Evolutionary conservation across 176 grass and related monocot species (phyloP).

Genomic region (Hyparrhenia diplandra): DNA sequence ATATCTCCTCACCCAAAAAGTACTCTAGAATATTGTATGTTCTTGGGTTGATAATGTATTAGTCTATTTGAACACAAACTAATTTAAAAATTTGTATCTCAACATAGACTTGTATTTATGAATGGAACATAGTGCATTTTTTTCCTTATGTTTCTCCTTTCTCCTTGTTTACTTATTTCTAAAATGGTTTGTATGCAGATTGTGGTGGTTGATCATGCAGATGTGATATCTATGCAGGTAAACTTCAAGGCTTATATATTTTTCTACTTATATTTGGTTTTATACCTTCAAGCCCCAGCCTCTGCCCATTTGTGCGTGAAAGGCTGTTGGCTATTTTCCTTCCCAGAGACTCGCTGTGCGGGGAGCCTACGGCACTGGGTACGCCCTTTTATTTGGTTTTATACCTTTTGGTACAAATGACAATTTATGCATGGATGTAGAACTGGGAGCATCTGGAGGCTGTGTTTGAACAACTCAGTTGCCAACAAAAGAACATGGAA

Average conservation of each 20-base stretch:
- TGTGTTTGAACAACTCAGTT: conserved; percentile 72
- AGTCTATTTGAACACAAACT: too few species aligned
- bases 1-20: too few species aligned
- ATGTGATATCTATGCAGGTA: conserved; percentile 96
- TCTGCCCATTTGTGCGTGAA: too few species aligned
- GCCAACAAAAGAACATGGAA: conserved; percentile 83
- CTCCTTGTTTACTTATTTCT: not conserved
- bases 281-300: too few species aligned
- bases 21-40: too few species aligned
- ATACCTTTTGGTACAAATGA: conserved; percentile 22
- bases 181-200: conserved; percentile 47
- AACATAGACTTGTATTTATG: too few species aligned
- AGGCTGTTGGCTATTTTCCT: too few species aligned
- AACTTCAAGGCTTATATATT: conserved; percentile 23
- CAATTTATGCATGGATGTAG: conserved; percentile 51
- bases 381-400: conserved; percentile 4
- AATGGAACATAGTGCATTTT: not conserved
- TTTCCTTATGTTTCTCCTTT: not conserved
- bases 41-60: too few species aligned
- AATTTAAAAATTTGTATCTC: too few species aligned
- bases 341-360: too few species aligned
- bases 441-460: conserved; percentile 85
- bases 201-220: conserved; percentile 75
- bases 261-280: not conserved
- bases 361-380: too few species aligned